Base-by-base conservation (phyloP, 1,284 basidiomycete species). In the Pseudozyma pruni region DNA sequence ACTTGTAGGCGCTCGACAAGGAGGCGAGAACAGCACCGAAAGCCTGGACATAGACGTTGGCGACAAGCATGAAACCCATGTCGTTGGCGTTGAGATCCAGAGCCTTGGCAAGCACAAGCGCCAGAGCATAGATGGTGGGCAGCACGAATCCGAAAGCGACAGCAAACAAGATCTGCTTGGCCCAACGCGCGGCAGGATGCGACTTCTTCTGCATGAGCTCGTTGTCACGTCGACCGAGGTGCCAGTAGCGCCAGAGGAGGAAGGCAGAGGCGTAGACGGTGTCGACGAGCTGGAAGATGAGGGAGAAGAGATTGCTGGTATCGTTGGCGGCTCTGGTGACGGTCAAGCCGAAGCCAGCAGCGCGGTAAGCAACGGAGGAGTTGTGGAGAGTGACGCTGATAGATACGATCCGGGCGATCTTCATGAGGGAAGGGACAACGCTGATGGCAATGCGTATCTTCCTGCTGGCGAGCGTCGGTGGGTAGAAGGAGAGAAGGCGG, bases 61-160 rank as follows among this genome's bases (percentile, higher is more conserved):
- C 63, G n/a, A 74, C 72, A 19, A 74, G 53, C 53, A 74, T 58
- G 63, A 67, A 72, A 19, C 72, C 72, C 53, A 71, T 56, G 33
- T 72, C 56, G 48, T 51, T 52, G 23, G 58, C 32, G 5, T 34
- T 32, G 3, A 72, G 51, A 16, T 35, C 20, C 3, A 67, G 46
- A 4, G 55, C 56, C 29, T 55, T 58, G 29, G 50, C 63, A 6
- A 64, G n/a, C 11, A 74, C 56, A 6, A 74, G 57, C 1, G 58
- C 68, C 14, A 74, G 37, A 8, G 53, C 64, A 34, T 60, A 74
- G 29, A 67, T 37, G 38, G 72, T 74, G 3, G 72, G 67, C 16
- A 72, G 40, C 10, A 66, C 62, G 13, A 58, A 72, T 20, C 58
- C 60, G 20, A 74, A 74, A 2, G 66, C 72, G 40, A 67, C 50